Base-by-base conservation (phyloP, 257 asterid species). In the Pogostemon cablin region DNA sequence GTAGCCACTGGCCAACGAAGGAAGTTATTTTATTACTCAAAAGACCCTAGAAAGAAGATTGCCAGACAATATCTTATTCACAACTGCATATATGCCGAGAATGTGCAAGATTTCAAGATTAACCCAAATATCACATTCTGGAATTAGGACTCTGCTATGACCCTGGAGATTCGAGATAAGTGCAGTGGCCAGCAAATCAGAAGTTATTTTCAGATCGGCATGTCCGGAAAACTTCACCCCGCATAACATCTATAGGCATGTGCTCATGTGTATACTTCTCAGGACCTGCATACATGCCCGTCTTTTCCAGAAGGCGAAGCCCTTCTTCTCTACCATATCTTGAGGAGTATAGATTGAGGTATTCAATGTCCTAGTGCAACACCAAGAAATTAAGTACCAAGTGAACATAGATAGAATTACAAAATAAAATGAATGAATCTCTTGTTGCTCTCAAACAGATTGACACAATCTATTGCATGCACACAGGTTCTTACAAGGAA, bases 311-410 rank as follows among this genome's bases (percentile, higher is more conserved):
- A 55, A 93, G 96, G 11, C 52, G 67, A 62, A 93, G 91, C 61
- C 88, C 95, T 82, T 93, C 97, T 20, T 89, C 92, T 78, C 97
- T 81, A 32, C 98, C 96, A 44, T 78, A 93, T 78, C 93, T 90
- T 55, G 92, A 86, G 7, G 96, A 80, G 74, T 88, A 93, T 57
- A 86, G 95, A 66, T 84, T 88, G 69, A 93, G 90, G 82, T 93
- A 91, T 83, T 93, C 98, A 5, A 91, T 40, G 62, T 91, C 98
- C 98, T 93, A 76, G 57, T 41, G 52, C 34, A 57, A 55, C 59
- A 55, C 40, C 64, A 38, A 7, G 10, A 61, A n/a, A 25, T 2
- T 49, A 4, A 52, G 64, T 39, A 68, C 53, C 35, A n/a, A 20
- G 25, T 20, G 25, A 50, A 64, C 9, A 48, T 7, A 49, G 35